Evolutionary conservation across 2,329 filamentous ascomycete genomes (phyloP), one percentile per base, ranked within the genome.

Genomic region (Bipolaris zeicola): DNA sequence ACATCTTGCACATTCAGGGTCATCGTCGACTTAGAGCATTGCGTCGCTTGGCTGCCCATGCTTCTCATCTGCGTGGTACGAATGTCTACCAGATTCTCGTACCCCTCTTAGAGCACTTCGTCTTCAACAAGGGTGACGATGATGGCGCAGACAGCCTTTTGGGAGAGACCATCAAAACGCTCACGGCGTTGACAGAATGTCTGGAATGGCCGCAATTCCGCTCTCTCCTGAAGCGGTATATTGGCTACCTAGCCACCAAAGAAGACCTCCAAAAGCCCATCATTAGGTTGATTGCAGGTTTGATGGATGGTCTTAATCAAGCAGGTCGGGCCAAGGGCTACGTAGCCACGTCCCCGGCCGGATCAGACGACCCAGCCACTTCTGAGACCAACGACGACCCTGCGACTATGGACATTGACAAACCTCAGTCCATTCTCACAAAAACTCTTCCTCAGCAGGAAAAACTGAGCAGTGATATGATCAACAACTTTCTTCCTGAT

Each of bases 161-260:
- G 47, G 92, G 92, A 14, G 92, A 97, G 74, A 88, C 94, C 5
- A 89, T 92, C n/a, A 85, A 83, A 8, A 89, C 92, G 0, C 89
- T 99, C 57, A 89, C 90, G 2, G 82, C 84, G 24, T 77, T 99
- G 53, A 87, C 90, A 4, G 82, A 85, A 59, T 91, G 87, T 58
- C 78, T 99, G 13, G 91, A 95, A 69, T 98, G 94, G 93, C 88
- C 87, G 37, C 92, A 96, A 66, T 98, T 94, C 78, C 87, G 91
- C 38, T 89, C 90, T 6, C 87, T 94, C 13, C 85, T 99, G 62
- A 87, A 90, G 68, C 85, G 92, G 56, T 98, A 95, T 69, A 89
- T 92, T 55, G 85, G 88, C 49, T 96, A 95, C 70, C 83, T 98
- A 59, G 85, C 87, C 67, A 89, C 86, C 43, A 94, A 93, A 71